Evolutionary conservation across 2,329 filamentous ascomycete genomes (phyloP).

Genomic region (Myriosclerotinia curreyana): DNA sequence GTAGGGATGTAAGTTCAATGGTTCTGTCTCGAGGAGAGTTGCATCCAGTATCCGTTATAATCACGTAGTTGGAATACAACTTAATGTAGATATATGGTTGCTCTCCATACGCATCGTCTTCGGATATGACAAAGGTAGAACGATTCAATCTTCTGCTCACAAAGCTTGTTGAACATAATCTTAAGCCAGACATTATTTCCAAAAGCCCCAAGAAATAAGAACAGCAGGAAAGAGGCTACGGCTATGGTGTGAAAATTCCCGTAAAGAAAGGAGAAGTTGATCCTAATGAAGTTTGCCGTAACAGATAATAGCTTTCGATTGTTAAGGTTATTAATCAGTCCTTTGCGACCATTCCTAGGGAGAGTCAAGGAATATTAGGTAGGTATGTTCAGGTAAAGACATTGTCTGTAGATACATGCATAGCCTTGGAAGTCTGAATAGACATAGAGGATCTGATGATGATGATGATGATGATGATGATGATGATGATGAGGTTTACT

Average conservation of each 20-base stretch:
- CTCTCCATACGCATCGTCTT: slow-evolving; percentile 46
- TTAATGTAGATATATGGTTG: slow-evolving; percentile 49
- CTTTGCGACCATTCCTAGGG: neutral
- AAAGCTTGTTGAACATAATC: slow-evolving; percentile 36
- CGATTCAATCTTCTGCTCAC: slow-evolving; percentile 41
- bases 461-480: too few species aligned
- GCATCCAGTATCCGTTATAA: slow-evolving; percentile 48
- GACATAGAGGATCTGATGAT: neutral
- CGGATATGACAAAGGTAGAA: slow-evolving; percentile 46
- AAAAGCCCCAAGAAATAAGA: neutral
- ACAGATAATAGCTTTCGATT: neutral
- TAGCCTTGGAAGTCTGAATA: neutral
- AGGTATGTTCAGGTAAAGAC: neutral
- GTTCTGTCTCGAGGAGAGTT: slow-evolving; percentile 39
- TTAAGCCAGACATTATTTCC: neutral
- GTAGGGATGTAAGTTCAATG: slow-evolving; percentile 39
- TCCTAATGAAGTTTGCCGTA: too few species aligned
- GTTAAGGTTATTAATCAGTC: neutral
- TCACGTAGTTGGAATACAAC: slow-evolving; percentile 40
- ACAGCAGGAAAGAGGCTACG: neutral
- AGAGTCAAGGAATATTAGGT: neutral
- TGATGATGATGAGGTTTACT: neutral
- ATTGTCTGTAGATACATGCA: too few species aligned
- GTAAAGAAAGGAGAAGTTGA: neutral
- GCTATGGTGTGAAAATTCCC: neutral